Evolutionary conservation across 495 filamentous ascomycete species (phyloP).

Genomic region (Extremus antarcticus): DNA sequence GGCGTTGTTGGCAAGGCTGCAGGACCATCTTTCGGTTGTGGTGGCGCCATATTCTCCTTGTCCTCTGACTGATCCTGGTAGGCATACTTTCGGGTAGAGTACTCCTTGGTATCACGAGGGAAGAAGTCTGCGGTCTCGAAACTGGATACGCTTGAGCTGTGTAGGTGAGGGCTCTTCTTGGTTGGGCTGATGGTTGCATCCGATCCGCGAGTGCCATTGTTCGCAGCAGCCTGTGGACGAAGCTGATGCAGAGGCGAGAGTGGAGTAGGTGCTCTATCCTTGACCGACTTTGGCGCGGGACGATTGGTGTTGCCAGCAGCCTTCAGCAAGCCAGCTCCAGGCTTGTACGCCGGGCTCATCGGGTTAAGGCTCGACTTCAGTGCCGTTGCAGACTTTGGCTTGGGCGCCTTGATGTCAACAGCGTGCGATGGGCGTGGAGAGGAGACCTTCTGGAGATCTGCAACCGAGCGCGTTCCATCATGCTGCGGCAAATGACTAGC

Average conservation of each 20-base stretch:
- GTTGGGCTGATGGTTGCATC: conserved; percentile 5
- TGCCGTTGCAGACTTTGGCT: not conserved
- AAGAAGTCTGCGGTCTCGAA: conserved; percentile 34
- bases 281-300: conserved; percentile 16
- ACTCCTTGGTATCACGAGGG: conserved; percentile 29
- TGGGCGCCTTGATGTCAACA: conserved; percentile 16
- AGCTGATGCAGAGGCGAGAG: conserved; percentile 9
- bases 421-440: conserved; percentile 5
- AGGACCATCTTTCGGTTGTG: not conserved
- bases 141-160: conserved; percentile 28
- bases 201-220: not conserved
- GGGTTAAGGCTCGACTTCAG: conserved; percentile 24
- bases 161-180: conserved; percentile 12
- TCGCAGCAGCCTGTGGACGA: not conserved
- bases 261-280: conserved; percentile 2
- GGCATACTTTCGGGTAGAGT: conserved; percentile 23
- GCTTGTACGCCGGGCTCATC: conserved; percentile 29
- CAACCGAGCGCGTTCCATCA: conserved; percentile 11
- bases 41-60: conserved; percentile 8
- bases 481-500: conserved; percentile 5
- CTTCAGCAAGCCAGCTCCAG: conserved; percentile 11
- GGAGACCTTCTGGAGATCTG: conserved; percentile 5
- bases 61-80: conserved; percentile 1
- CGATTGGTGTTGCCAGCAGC: not conserved
- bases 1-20: conserved; percentile 2